phyloP scores from a whole-genome alignment of 352 stramenopile genomes.

The Hyaloperonospora arabidopsidis region DNA sequence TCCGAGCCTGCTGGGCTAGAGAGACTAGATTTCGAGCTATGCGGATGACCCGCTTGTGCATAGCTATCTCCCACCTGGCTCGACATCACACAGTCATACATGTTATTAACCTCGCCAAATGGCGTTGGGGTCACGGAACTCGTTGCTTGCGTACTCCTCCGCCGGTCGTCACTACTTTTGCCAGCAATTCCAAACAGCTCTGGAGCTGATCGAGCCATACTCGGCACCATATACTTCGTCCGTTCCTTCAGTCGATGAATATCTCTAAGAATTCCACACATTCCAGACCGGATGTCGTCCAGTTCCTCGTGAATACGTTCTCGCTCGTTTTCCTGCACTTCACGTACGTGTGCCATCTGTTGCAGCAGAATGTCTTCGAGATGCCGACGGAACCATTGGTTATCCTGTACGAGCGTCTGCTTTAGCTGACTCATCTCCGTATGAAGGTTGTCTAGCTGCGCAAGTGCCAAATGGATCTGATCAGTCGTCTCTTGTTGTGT shows the following conservation, averaged over 20 bases:
- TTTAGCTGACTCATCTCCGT: constrained; percentile 50
- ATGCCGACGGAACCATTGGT: constrained; percentile 34
- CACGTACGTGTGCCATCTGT: constrained; percentile 43
- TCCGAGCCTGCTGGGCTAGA: constrained; percentile 28
- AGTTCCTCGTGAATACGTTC: constrained; percentile 52
- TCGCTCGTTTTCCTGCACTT: constrained; percentile 43
- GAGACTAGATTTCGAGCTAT: constrained; percentile 22
- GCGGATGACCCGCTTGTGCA: constrained; percentile 2
- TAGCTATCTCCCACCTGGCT: constrained; percentile 14
- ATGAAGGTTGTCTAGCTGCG: constrained; percentile 38
- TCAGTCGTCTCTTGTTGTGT: constrained; percentile 16
- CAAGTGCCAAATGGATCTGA: constrained; percentile 39
- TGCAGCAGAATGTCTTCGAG: constrained; percentile 41
- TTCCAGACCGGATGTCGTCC: constrained; percentile 55
- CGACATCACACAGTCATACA: constrained; percentile 20
- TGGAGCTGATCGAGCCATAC: constrained; percentile 20
- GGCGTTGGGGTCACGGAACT: constrained; percentile 6
- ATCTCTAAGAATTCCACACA: constrained; percentile 58
- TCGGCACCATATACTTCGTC: constrained; percentile 57
- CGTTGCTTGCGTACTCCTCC: not conserved
- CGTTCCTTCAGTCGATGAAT: constrained; percentile 62
- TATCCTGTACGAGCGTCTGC: constrained; percentile 44
- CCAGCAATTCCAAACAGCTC: constrained; percentile 4
- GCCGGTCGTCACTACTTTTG: constrained; percentile 12
- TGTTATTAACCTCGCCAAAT: constrained; percentile 22